These are phyloP conservation scores for Thielaviopsis euricoi DNA, from an alignment of 2,329 filamentous ascomycete species.

Conservation along the genomic window DNA sequence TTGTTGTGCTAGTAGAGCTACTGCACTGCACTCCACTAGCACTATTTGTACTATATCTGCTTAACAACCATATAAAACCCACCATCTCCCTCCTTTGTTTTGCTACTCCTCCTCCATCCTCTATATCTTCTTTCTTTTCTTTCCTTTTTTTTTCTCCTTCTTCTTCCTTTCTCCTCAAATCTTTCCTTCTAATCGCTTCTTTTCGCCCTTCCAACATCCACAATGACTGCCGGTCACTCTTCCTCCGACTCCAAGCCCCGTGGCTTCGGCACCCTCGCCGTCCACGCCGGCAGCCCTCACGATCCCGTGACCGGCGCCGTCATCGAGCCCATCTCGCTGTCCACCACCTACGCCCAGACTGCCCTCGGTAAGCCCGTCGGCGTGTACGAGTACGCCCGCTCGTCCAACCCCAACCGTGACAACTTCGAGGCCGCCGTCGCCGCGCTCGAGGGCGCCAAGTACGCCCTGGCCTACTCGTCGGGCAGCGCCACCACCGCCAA, in stretches of 20 bases:
- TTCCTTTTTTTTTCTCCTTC: neutral
- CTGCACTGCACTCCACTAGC: too few relatives aligned
- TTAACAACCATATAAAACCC: neutral
- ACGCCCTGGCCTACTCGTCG: constrained; percentile 86
- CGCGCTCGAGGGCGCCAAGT: constrained; percentile 78
- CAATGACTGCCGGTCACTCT: constrained; percentile 10
- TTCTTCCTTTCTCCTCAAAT: neutral
- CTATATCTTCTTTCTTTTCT: neutral
- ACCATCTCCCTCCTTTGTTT: constrained; percentile 1
- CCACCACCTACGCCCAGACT: constrained; percentile 89
- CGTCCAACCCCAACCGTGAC: constrained; percentile 83
- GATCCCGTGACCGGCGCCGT: constrained; percentile 88
- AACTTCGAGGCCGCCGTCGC: constrained; percentile 90
- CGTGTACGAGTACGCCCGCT: constrained; percentile 82
- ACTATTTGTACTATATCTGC: too few relatives aligned
- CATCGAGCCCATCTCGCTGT: constrained; percentile 89
- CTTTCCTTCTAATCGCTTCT: neutral
- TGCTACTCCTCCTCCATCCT: neutral
- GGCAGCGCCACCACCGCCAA: constrained; percentile 87
- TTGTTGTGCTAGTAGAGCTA: too few relatives aligned
- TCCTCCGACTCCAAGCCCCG: constrained; percentile 40
- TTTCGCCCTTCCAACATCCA: neutral
- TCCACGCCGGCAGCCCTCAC: constrained; percentile 82
- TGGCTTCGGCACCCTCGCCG: constrained; percentile 81
- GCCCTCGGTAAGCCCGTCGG: constrained; percentile 77